Base-by-base conservation (phyloP, 306 rosid genomes). In the Medicago truncatula region DNA sequence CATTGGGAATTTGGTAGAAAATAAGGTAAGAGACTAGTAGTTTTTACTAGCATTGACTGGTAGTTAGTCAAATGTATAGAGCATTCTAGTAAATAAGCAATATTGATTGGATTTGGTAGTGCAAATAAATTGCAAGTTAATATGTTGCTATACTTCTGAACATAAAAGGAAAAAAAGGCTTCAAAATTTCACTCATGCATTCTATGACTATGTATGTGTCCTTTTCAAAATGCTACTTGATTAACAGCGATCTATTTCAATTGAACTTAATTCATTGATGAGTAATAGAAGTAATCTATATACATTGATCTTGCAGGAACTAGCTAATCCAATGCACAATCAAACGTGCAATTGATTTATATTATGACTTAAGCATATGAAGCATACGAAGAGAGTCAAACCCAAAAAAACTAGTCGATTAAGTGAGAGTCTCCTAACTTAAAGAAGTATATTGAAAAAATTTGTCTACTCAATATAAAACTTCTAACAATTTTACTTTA, bases 1-100 rank as follows among this genome's bases (percentile, higher is more conserved):
- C 76, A 25, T 63, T 8, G 3, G 43, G 20, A 57, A 73, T 50
- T 25, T 63, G 34, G 28, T 41, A 12, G 67, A 39, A 12, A 80
- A 66, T 67, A 46, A 8, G 75, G 43, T 70, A 46, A n/a, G 57
- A 63, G 90, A 85, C 88, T 79, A 89, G 87, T 84, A 70, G 93
- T 79, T 87, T 65, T 16, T 66, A 36, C 57, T 71, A 67, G 36
- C 10, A 9, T 82, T 88, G 96, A 87, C 87, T 61, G 84, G 84
- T 82, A 73, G 96, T 56, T 89, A 25, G 84, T 59, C 71, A 23
- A 53, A 8, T 17, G 8, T 18, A 57, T 21, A 57, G 15, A 57
- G 9, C 36, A 57, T 57, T 57, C 34, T 18, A 56, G 14, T 6
- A 20, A 56, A 18, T 56, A 56, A 20, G 62, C 34, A 54, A 17